Conservation (phyloP, 768 basidiomycete species). For the Hericium coralloides region DNA sequence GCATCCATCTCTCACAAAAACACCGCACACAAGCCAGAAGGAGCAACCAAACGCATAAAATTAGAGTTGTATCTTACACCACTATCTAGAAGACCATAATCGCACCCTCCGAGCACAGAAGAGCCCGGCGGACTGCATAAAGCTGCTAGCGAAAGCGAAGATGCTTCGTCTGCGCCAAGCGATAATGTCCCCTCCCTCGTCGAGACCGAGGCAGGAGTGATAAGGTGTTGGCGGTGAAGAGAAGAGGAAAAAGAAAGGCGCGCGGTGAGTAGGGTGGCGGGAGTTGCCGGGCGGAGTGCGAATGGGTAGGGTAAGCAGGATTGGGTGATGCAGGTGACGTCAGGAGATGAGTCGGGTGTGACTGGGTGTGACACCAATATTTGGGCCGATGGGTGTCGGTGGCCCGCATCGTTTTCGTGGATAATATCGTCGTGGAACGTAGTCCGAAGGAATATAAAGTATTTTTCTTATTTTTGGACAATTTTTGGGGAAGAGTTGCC, state of each 20-base stretch:
- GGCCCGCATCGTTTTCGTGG: too few relatives aligned
- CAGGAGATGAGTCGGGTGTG: too few relatives aligned
- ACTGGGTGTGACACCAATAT: too few relatives aligned
- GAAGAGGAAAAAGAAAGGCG: neutral
- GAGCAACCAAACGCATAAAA: neutral
- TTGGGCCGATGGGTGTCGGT: too few relatives aligned
- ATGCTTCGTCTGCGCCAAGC: conserved; percentile 18
- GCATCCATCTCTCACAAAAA: neutral
- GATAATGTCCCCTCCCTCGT: conserved; percentile 22
- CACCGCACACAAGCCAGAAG: neutral
- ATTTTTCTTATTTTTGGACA: too few relatives aligned
- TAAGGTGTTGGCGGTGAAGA: conserved; percentile 22
- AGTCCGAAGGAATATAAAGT: too few relatives aligned
- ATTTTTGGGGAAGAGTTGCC: too few relatives aligned
- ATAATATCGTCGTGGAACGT: too few relatives aligned
- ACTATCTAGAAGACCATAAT: conserved; percentile 33
- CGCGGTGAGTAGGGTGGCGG: too few relatives aligned
- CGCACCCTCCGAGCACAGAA: conserved; percentile 9
- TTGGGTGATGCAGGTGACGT: too few relatives aligned
- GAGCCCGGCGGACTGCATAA: conserved; percentile 19
- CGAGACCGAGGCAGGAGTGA: conserved; percentile 20
- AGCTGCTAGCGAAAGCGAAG: conserved; percentile 31
- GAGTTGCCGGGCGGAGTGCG: too few relatives aligned
- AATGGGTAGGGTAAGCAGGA: too few relatives aligned
- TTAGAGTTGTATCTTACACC: conserved; percentile 23